These are phyloP conservation scores for Chlorencoelia australis DNA, from an alignment of 2,329 filamentous ascomycete species.

Conservation along the genomic window DNA sequence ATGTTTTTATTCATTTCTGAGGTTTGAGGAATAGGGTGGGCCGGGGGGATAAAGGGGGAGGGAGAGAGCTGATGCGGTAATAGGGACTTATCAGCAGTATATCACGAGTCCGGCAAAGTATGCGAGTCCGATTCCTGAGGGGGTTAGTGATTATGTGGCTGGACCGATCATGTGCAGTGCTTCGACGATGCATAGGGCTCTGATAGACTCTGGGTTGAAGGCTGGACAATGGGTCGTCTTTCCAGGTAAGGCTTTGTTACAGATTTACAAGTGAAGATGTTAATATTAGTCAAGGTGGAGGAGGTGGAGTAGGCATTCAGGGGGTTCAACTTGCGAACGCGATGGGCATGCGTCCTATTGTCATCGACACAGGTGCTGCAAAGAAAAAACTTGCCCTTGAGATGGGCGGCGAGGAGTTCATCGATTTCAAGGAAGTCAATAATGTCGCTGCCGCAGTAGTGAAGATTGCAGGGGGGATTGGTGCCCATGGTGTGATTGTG, in stretches of 20 bases:
- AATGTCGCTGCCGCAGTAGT: conserved; percentile 15
- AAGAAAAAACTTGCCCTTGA: conserved; percentile 16
- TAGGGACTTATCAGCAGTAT: conserved; percentile 50
- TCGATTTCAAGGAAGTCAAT: conserved; percentile 17
- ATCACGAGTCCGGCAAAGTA: conserved; percentile 39
- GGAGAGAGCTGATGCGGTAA: conserved; percentile 35
- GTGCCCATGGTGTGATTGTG: conserved; percentile 50
- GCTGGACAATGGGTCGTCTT: conserved; percentile 15
- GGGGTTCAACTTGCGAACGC: conserved; percentile 21
- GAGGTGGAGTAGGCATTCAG: conserved; percentile 22
- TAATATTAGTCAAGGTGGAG: no score
- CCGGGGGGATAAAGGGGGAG: no score
- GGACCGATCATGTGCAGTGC: no score
- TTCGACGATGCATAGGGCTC: no score
- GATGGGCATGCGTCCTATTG: conserved; percentile 18
- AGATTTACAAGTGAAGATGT: background rate
- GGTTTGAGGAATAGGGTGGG: no score
- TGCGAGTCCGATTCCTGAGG: conserved; percentile 41
- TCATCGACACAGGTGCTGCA: conserved; percentile 18
- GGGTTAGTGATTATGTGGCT: conserved; percentile 40
- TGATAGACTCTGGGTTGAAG: conserved; percentile 34
- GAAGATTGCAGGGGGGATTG: conserved; percentile 23
- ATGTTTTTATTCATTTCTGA: no score
- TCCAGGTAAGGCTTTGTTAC: conserved; percentile 1
- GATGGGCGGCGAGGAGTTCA: conserved; percentile 19